phyloP scores from a whole-genome alignment of 164 flowering plant genomes.

The Cinnamomum micranthum region DNA sequence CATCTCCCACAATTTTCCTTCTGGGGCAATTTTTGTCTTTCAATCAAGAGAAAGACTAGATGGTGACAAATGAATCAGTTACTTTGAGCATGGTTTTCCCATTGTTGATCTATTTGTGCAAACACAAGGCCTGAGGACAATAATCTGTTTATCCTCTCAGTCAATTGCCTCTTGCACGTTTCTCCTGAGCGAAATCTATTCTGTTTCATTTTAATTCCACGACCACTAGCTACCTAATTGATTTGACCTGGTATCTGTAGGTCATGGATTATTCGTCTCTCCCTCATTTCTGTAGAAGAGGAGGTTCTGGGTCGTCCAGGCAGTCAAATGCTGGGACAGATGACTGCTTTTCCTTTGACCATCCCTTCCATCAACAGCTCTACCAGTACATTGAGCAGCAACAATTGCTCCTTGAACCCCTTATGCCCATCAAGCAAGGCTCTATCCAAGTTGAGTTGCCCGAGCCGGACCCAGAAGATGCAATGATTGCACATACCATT shows the following conservation, averaged over 20 bases:
- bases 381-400: constrained; percentile 68
- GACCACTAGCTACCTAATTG: neutral
- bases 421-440: constrained; percentile 49
- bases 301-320: constrained; percentile 67
- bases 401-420: constrained; percentile 16
- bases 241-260: constrained; percentile 28
- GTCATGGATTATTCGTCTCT: constrained; percentile 74
- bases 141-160: neutral
- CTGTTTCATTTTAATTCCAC: neutral
- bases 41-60: neutral
- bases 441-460: constrained; percentile 74
- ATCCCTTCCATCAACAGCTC: constrained; percentile 72
- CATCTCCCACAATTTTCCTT: neutral
- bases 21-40: neutral
- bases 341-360: constrained; percentile 68
- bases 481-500: constrained; percentile 53
- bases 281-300: constrained; percentile 72
- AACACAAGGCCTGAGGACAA: neutral
- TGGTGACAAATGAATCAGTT: neutral
- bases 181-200: neutral
- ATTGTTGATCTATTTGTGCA: neutral
- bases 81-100: neutral
- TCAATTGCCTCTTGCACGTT: neutral
- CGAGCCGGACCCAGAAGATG: constrained; percentile 45
- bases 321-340: constrained; percentile 26